Percentiles rank a stretch among this genome's conserved stretches.
phyloP scores from a whole-genome alignment of 257 asterid species.

The Solanum piurae region DNA sequence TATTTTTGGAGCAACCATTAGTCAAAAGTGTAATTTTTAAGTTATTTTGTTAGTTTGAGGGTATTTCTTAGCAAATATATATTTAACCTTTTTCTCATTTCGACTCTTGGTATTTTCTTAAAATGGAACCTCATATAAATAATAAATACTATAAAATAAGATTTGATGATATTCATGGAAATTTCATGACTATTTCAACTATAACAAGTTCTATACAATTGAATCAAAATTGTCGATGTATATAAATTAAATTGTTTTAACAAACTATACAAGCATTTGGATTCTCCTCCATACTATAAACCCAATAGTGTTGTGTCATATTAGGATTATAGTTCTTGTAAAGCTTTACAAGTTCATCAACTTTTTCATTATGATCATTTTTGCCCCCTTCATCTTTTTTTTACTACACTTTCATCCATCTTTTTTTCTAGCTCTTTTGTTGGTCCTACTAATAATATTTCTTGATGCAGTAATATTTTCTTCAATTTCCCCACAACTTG shows the following conservation, averaged over 20 bases:
- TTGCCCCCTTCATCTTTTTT: neutral
- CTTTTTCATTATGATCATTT: neutral
- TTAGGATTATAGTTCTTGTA: conserved; percentile 4
- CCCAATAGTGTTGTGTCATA: neutral
- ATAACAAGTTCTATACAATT: too few relatives aligned
- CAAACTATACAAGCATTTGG: conserved; percentile 24
- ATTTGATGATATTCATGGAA: neutral
- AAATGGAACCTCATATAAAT: too few relatives aligned
- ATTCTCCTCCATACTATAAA: conserved; percentile 11
- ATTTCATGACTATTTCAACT: too few relatives aligned
- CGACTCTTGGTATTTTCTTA: too few relatives aligned
- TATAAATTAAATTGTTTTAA: neutral
- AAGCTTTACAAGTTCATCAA: conserved; percentile 6
- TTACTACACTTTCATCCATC: neutral
- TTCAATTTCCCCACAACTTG: conserved; percentile 11
- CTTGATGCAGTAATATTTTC: conserved; percentile 7
- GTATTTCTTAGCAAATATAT: too few relatives aligned
- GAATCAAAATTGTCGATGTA: neutral
- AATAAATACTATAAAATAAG: too few relatives aligned
- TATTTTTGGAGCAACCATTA: too few relatives aligned
- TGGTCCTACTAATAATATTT: conserved; percentile 17
- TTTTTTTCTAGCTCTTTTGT: conserved; percentile 15
- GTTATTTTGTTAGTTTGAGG: too few relatives aligned
- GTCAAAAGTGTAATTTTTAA: too few relatives aligned
- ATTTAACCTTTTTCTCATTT: too few relatives aligned